Percentiles rank a stretch among this genome's conserved stretches.
phyloP scores from a whole-genome alignment of 2,329 filamentous ascomycete genomes.

The Neofusicoccum cordaticola region DNA sequence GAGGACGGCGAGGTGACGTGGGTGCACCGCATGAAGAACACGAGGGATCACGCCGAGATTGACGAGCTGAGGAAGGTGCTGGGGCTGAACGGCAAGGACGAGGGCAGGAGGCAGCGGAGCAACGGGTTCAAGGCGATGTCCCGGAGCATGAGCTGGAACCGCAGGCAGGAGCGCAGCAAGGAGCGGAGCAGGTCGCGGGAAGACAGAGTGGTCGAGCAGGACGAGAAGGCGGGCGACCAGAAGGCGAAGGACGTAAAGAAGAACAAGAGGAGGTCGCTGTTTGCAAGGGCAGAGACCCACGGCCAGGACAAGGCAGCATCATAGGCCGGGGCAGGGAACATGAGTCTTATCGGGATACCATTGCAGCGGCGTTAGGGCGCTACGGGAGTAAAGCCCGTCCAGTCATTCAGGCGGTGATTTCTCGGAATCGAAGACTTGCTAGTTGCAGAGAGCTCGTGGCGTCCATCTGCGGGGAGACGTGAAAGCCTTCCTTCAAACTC shows the following conservation, averaged over 20 bases:
- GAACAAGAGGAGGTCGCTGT: conserved; percentile 7
- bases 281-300: not conserved
- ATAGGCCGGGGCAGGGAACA: not conserved
- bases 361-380: conserved; percentile 4
- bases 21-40: conserved; percentile 80
- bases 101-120: conserved; percentile 17
- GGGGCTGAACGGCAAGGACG: conserved; percentile 38
- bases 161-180: conserved; percentile 19
- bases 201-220: not conserved
- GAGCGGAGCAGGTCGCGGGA: conserved; percentile 24
- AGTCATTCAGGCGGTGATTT: not conserved
- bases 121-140: conserved; percentile 29
- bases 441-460: not conserved
- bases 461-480: not conserved
- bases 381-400: not conserved
- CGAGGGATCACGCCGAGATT: conserved; percentile 73
- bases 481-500: not conserved
- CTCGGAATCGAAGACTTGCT: conserved; percentile 6
- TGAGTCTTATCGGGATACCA: not conserved
- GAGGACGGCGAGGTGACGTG: conserved; percentile 68
- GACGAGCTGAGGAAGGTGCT: conserved; percentile 63
- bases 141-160: conserved; percentile 18
- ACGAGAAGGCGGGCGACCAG: not conserved
- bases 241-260: conserved; percentile 10
- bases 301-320: not conserved